Evolutionary conservation across 768 basidiomycete genomes (phyloP).

Genomic region (Phylloporus arenicola): DNA sequence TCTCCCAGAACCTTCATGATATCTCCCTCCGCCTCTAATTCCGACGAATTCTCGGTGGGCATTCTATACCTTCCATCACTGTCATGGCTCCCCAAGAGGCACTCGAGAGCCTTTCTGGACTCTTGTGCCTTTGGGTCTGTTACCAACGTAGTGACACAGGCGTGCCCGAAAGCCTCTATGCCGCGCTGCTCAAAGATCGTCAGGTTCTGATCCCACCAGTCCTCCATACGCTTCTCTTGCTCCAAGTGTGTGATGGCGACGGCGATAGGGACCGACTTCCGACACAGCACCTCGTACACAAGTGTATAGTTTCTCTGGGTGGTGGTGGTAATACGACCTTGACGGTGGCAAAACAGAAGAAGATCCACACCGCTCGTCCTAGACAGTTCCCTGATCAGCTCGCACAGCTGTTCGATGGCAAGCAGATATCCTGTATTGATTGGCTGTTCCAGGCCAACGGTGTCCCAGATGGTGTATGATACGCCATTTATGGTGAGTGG

Average conservation of each 20-base stretch:
- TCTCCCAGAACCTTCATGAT: not conserved
- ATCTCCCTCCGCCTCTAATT: not conserved
- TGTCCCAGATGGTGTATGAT: constrained; percentile 2
- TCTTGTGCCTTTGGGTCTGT: not conserved
- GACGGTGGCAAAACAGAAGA: not conserved
- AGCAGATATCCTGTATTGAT: not conserved
- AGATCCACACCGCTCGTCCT: not conserved
- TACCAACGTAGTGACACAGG: not conserved
- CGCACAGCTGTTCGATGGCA: not conserved
- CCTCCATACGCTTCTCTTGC: not conserved
- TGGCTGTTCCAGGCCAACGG: constrained; percentile 1
- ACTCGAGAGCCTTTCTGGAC: not conserved
- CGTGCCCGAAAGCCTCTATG: not conserved
- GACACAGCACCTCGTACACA: not conserved
- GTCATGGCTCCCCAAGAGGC: not conserved
- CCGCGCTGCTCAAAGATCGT: not conserved
- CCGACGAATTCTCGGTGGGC: not conserved
- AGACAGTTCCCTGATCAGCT: not conserved
- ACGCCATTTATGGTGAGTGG: not conserved
- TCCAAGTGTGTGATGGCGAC: not conserved
- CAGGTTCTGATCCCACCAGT: not conserved
- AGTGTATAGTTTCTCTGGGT: not conserved
- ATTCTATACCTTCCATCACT: not conserved
- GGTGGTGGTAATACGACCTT: not conserved
- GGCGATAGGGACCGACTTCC: not conserved